phyloP scores from a whole-genome alignment of 192 early-diverging fungal species.

The Borealophlyctis nickersoniae region DNA sequence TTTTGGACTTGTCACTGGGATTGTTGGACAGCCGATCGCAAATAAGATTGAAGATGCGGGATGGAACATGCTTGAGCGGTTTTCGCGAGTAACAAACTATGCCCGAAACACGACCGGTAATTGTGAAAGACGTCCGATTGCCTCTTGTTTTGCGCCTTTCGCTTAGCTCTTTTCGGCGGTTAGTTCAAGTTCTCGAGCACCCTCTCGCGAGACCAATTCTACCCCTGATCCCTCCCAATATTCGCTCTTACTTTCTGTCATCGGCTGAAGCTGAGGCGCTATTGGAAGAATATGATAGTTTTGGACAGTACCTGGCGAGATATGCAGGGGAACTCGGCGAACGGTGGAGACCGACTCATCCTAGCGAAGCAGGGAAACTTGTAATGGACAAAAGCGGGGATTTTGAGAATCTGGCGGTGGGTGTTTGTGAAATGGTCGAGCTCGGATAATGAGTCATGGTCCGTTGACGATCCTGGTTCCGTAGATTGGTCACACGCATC shows the following conservation, averaged over 20 bases:
- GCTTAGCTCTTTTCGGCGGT: neutral
- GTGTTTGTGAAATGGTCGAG: conserved; percentile 6
- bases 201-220: conserved; percentile 49
- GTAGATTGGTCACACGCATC: conserved; percentile 19
- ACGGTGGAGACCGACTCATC: conserved; percentile 20
- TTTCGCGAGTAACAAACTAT: conserved; percentile 45
- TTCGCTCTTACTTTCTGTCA: conserved; percentile 36
- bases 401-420: conserved; percentile 38
- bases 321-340: conserved; percentile 39
- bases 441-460: conserved; percentile 4
- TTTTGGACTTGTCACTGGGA: conserved; percentile 28
- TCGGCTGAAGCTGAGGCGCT: conserved; percentile 46
- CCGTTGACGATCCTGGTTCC: no score
- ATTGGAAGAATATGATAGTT: conserved; percentile 45
- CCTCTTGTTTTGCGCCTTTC: conserved; percentile 3
- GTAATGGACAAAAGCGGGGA: conserved; percentile 35
- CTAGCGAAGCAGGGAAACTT: conserved; percentile 23
- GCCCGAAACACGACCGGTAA: conserved; percentile 39
- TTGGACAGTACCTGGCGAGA: conserved; percentile 37
- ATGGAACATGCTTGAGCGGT: conserved; percentile 47
- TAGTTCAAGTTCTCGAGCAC: conserved; percentile 51
- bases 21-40: conserved; percentile 36
- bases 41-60: conserved; percentile 46
- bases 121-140: neutral
- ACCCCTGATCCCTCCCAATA: conserved; percentile 41